These are phyloP conservation scores for Geoglossum cookeanum DNA, from an alignment of 2,329 filamentous ascomycete species.

Conservation along the genomic window DNA sequence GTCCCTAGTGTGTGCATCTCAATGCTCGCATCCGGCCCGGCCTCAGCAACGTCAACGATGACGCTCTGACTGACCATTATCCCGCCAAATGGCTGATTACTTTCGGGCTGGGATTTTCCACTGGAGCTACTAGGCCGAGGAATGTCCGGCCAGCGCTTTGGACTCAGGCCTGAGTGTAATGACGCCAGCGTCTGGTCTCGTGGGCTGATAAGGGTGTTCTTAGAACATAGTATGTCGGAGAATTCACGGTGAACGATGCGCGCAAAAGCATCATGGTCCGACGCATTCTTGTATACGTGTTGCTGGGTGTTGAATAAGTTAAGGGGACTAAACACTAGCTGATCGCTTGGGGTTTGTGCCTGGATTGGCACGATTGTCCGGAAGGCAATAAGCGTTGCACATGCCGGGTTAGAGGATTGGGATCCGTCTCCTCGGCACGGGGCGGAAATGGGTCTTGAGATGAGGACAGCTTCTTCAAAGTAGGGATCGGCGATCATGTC, in stretches of 20 bases:
- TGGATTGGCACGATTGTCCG: constrained; percentile 44
- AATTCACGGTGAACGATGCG: constrained; percentile 24
- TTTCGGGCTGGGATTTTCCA: constrained; percentile 35
- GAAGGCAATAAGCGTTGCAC: constrained; percentile 32
- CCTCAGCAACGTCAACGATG: constrained; percentile 35
- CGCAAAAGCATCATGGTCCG: constrained; percentile 39
- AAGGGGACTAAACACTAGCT: constrained; percentile 40
- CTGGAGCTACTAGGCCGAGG: too few relatives aligned
- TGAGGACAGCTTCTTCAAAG: constrained; percentile 28
- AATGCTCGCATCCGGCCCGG: constrained; percentile 11
- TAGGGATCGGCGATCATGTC: constrained; percentile 25
- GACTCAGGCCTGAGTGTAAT: too few relatives aligned
- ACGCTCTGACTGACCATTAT: constrained; percentile 46
- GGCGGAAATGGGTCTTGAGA: constrained; percentile 24
- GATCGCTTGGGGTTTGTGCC: constrained; percentile 29
- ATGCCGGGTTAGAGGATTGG: constrained; percentile 13
- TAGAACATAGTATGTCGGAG: too few relatives aligned
- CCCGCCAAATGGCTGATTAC: constrained; percentile 25
- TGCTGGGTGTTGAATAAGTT: constrained; percentile 49
- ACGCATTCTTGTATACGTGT: constrained; percentile 34
- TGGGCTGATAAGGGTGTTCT: too few relatives aligned
- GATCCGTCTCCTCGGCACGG: constrained; percentile 19
- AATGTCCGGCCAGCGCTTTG: too few relatives aligned
- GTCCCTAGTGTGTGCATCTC: constrained; percentile 13
- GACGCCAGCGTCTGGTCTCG: too few relatives aligned